These are phyloP conservation scores for Cerioporus squamosus DNA, from an alignment of 1,284 basidiomycete genomes.

Conservation along the genomic window DNA sequence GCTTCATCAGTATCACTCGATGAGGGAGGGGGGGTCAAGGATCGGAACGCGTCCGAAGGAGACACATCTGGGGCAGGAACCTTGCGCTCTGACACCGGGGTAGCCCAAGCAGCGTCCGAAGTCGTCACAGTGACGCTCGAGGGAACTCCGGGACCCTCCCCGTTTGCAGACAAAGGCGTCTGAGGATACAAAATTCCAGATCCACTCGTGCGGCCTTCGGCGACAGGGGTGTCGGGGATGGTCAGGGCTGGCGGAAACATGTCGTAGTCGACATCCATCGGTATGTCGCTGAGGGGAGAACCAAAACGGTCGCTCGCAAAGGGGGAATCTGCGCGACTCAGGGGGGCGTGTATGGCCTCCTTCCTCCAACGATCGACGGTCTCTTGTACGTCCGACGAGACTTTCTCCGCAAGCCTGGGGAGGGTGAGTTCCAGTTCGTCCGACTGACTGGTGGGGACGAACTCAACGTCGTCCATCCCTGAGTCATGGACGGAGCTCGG, in stretches of 20 bases:
- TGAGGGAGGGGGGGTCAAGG: constrained; percentile 43
- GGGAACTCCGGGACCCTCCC: constrained; percentile 16
- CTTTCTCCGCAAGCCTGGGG: constrained; percentile 29
- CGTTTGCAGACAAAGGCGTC: constrained; percentile 24
- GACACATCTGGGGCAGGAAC: neutral
- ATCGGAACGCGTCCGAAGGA: constrained; percentile 21
- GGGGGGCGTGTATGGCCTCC: constrained; percentile 14
- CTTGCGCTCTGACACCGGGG: constrained; percentile 9
- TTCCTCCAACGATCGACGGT: constrained; percentile 49
- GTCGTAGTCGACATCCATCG: constrained; percentile 34
- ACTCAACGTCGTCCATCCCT: constrained; percentile 38
- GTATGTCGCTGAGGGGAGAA: constrained; percentile 9
- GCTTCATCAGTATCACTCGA: constrained; percentile 33
- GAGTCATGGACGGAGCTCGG: constrained; percentile 19
- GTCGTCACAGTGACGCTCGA: neutral
- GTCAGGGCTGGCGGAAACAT: neutral
- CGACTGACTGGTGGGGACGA: constrained; percentile 71
- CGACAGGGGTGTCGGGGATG: neutral
- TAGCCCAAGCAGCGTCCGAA: neutral
- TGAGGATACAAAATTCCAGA: constrained; percentile 3
- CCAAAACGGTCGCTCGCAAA: constrained; percentile 7
- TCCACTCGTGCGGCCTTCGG: neutral
- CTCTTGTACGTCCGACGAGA: constrained; percentile 39
- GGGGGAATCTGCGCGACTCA: constrained; percentile 10
- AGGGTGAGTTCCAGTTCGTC: constrained; percentile 62